Base-by-base conservation (phyloP, 352 stramenopile genomes). In the Globisporangium lucens region DNA sequence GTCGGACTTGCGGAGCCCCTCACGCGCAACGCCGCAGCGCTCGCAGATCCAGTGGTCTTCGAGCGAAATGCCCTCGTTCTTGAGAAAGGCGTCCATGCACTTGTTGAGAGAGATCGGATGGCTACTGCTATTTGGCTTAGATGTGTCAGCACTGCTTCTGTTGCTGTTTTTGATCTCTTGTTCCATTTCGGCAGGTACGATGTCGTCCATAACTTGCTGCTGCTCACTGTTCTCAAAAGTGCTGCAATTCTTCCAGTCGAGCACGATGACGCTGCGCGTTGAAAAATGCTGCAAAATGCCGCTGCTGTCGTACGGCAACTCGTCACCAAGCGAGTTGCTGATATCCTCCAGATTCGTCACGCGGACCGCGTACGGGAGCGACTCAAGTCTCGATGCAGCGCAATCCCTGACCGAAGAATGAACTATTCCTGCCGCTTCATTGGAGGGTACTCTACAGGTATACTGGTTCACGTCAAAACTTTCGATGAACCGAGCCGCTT, bases 41-140 rank as follows among this genome's bases (percentile, higher is more conserved):
- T 93, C 84, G 52, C 87, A 95, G 6, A 84, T 76, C 87, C 87
- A 95, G 53, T 76, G 75, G 55, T 93, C 83, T 10, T 93, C 87
- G 2, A 91, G 65, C 30, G 76, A 87, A 41, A 95, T 93, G 5
- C 66, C 68, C 70, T 95, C 87, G 36, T 80, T 72, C 33, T 83
- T 85, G 68, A 95, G 82, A 27, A 92, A 71, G 8, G 77, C 83
- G 36, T 93, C 82, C 60, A 95, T 79, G 66, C 87, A 95, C 56
- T 84, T 80, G 4, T 68, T 66, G 47, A 95, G 69, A 0, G 87
- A 77, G 5, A 89, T 72, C 60, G 74, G 61, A 61, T 75, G 66
- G 75, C 69, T 38, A 24, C 33, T 27, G 49, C 15, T 29, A 9
- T 22, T 36, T 47, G 56, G 41, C 10, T 49, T 61, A n/a, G 56